phyloP scores from a whole-genome alignment of 2,329 filamentous ascomycete genomes.

The Cladophialophora yegresii region DNA sequence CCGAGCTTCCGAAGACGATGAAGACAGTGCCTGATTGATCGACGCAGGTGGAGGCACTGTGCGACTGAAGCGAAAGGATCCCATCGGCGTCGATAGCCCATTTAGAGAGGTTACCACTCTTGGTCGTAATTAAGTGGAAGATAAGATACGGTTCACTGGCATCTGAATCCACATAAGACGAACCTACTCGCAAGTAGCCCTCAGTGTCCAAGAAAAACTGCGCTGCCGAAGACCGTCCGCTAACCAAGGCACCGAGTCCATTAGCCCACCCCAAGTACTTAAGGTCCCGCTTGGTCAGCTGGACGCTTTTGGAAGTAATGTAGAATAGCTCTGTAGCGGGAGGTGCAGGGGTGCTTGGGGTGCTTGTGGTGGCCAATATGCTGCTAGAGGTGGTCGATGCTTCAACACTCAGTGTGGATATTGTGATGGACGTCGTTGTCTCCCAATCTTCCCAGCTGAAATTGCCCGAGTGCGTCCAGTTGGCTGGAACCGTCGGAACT shows the following conservation, averaged over 20 bases:
- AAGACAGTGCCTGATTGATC: neutral
- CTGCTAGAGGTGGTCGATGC: neutral
- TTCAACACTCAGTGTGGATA: neutral
- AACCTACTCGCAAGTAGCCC: neutral
- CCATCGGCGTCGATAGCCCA: neutral
- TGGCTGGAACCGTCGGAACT: neutral
- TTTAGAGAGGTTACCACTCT: constrained; percentile 1
- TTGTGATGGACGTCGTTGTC: constrained; percentile 4
- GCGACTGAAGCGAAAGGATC: neutral
- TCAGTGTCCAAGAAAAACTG: constrained; percentile 1
- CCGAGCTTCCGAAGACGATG: neutral
- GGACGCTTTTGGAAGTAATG: neutral
- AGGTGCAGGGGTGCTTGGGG: neutral
- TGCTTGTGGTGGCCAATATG: no score
- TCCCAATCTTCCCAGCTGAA: constrained; percentile 5
- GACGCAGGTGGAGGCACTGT: neutral
- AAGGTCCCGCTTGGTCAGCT: neutral
- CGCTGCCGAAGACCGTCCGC: neutral
- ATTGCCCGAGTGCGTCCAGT: constrained; percentile 1
- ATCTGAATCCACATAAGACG: constrained; percentile 1
- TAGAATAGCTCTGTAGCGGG: constrained; percentile 1
- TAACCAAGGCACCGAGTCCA: neutral
- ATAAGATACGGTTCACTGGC: neutral
- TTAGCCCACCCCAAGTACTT: neutral
- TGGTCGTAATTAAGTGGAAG: neutral